Evolutionary conservation across 345 rosid genomes (phyloP), one percentile per base, ranked within the genome.

Genomic region (Gossypioides kirkii): DNA sequence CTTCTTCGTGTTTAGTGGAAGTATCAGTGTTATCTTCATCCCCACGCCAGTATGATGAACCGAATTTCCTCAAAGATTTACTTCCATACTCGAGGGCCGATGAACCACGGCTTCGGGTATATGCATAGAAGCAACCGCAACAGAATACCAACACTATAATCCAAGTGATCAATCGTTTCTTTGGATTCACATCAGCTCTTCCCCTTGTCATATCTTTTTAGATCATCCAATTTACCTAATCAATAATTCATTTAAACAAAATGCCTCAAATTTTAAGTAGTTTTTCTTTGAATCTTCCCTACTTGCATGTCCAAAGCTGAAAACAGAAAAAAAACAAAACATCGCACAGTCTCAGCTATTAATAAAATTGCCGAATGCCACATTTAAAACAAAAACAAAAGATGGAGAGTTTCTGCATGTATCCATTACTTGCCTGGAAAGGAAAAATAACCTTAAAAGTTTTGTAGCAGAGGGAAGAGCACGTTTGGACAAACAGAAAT

Each of bases 171-270:
- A 96, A 69, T 66, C 91, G 87, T 88, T 86, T 93, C 91, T 91
- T 93, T 67, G 88, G 96, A 74, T 84, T 85, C 75, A 87, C 94
- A 60, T 93, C 97, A 69, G 92, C 78, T 85, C 97, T 93, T 83
- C 96, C 96, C 84, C 97, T 93, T 89, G 86, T 90, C 69, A 68
- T 68, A 49, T 26, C 42, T 49, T 8, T 22, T 66, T 7, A 8
- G 36, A 46, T 4, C 70, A n/a, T 53, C 58, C 58, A 53, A 43
- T 23, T 18, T 12, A 65, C 9, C 52, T 43, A 43, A 6, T 50
- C 58, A 52, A 52, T 52, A 17, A 1, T 52, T 52, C 56, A 52
- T 52, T 6, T 18, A 47, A 14, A 47, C 23, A 67, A 49, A 47
- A 55, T 22, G 4, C 61, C 28, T 56, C 61, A 56, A 56, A 23